Base-by-base conservation (phyloP, 163 green algal species). In the Coccomyxa subellipsoidea region DNA sequence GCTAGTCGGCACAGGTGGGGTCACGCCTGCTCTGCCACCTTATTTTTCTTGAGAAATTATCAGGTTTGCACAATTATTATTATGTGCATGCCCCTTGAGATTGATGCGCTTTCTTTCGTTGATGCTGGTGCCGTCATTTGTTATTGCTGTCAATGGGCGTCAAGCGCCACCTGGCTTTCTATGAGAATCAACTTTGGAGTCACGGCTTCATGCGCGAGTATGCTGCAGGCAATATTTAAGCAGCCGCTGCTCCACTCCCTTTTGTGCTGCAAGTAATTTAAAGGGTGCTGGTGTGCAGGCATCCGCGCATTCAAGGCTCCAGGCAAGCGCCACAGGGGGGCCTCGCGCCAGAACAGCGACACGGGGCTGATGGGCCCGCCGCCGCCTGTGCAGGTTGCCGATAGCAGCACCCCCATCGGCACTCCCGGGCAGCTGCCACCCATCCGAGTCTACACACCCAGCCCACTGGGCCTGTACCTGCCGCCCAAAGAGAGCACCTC, bases 1-100 rank as follows among this genome's bases (percentile, higher is more conserved):
- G 12, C 32, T 72, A 15, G 34, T 81, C 9, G 76, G 76, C 40
- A 34, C 76, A 39, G 76, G 76, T 81, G 75, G 29, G 75, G 8
- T 73, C 21, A 73, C 47, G 2, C 47, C 21, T 59, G 47, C 47
- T 59, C 47, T 12, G 23, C 23, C 47, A 7, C 5, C 47, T 1
- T n/a, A n/a, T n/a, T n/a, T n/a, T n/a, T n/a, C n/a, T n/a, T n/a
- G n/a, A n/a, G n/a, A n/a, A n/a, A n/a, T n/a, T n/a, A n/a, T n/a
- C n/a, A n/a, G n/a, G n/a, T n/a, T n/a, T n/a, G n/a, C n/a, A n/a
- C n/a, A n/a, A n/a, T n/a, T n/a, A n/a, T n/a, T n/a, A n/a, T n/a
- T n/a, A n/a, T n/a, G n/a, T n/a, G n/a, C n/a, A n/a, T n/a, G n/a
- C n/a, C n/a, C n/a, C n/a, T n/a, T n/a, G n/a, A n/a, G n/a, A n/a